Evolutionary conservation across 1,139 yeast species (phyloP).

Genomic region (Scheffersomyces cryptocercus): DNA sequence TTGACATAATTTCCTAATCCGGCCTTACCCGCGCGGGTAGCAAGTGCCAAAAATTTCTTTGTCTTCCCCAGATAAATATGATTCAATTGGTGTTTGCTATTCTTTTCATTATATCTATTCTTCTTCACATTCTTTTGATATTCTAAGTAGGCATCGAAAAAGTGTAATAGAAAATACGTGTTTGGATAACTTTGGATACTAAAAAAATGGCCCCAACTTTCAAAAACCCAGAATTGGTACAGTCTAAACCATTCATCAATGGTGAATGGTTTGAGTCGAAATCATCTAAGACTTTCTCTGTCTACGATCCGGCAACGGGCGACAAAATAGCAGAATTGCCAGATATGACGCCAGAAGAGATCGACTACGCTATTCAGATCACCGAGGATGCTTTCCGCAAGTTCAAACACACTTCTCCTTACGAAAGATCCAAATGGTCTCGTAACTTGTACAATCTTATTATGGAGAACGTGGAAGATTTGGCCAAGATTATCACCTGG

Average conservation of each 20-base stretch:
- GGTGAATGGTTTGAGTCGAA: conserved; percentile 67
- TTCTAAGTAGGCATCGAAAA: too few relatives aligned
- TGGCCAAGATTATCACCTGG: conserved; percentile 43
- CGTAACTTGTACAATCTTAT: conserved; percentile 46
- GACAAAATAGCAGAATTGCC: conserved; percentile 57
- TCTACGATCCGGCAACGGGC: conserved; percentile 74
- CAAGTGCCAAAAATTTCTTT: neutral
- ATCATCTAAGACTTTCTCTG: conserved; percentile 59
- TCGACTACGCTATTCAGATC: conserved; percentile 59
- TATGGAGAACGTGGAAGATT: conserved; percentile 43
- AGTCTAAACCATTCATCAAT: conserved; percentile 60
- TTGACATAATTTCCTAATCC: neutral
- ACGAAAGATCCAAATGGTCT: conserved; percentile 67
- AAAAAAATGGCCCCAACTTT: conserved; percentile 31
- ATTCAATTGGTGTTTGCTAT: neutral
- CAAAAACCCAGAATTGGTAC: conserved; percentile 56
- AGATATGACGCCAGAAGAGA: conserved; percentile 55
- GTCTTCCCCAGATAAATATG: neutral
- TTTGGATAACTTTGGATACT: neutral
- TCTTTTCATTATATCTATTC: neutral
- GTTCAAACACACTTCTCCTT: conserved; percentile 60
- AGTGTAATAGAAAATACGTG: too few relatives aligned
- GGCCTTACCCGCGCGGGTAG: neutral
- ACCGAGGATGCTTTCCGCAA: conserved; percentile 62
- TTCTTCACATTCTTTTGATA: too few relatives aligned